Conservation (phyloP, 2,329 filamentous ascomycete species). For the Penicillium hordei region DNA sequence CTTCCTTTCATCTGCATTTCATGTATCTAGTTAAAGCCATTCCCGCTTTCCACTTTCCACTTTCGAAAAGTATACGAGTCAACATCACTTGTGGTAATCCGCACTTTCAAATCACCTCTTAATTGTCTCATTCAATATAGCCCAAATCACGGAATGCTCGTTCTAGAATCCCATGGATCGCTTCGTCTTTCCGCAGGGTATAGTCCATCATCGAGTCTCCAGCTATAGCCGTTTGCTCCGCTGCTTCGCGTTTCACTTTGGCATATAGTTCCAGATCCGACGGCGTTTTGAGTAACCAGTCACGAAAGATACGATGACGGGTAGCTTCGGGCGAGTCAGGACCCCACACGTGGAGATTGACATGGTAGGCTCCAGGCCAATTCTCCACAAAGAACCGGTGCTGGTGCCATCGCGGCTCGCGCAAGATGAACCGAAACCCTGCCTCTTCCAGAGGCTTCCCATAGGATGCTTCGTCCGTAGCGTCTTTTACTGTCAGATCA, state of each 20-base stretch:
- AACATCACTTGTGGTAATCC: no score
- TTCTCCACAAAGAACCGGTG: neutral
- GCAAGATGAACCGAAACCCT: neutral
- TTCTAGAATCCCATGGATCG: neutral
- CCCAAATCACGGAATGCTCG: neutral
- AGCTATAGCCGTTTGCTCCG: neutral
- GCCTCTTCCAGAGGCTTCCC: neutral
- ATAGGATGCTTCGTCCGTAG: neutral
- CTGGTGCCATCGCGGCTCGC: neutral
- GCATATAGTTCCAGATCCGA: neutral
- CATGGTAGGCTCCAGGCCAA: neutral
- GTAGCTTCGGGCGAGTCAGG: neutral
- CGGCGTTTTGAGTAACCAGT: neutral
- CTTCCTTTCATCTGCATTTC: no score
- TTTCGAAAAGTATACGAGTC: no score
- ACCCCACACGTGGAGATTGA: neutral
- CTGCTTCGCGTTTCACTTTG: neutral
- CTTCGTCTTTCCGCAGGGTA: neutral
- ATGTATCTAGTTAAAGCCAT: no score
- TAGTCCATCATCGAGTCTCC: neutral
- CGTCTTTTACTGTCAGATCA: neutral
- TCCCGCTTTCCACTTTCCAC: no score
- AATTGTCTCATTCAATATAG: neutral
- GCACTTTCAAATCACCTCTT: no score
- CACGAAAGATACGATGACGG: neutral